These are phyloP conservation scores for Talaromyces albobiverticillius DNA, from an alignment of 2,329 filamentous ascomycete genomes.

Conservation along the genomic window DNA sequence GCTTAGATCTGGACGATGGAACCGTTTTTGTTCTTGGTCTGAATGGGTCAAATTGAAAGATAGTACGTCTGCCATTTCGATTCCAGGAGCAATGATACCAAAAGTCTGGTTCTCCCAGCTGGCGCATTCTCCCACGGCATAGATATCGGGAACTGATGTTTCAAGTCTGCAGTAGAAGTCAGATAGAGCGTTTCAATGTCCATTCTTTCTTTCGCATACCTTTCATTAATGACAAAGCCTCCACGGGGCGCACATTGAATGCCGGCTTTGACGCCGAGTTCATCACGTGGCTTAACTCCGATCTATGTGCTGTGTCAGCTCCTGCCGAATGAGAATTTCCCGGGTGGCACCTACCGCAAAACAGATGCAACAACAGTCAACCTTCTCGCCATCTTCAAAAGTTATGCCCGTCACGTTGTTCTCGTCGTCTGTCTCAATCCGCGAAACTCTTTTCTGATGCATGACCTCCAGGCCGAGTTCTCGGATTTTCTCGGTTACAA, in stretches of 20 bases:
- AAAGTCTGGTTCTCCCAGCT: conserved; percentile 86
- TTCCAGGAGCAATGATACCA: conserved; percentile 81
- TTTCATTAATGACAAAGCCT: conserved; percentile 61
- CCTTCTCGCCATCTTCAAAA: conserved; percentile 76
- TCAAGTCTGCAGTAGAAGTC: conserved; percentile 44
- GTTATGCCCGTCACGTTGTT: conserved; percentile 70
- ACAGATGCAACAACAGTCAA: conserved; percentile 77
- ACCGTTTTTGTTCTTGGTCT: conserved; percentile 64
- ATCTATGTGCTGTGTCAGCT: conserved; percentile 47
- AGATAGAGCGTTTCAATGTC: background rate
- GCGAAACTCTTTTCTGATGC: conserved; percentile 70
- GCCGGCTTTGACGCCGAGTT: conserved; percentile 66
- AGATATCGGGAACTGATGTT: conserved; percentile 71
- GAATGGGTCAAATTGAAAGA: conserved; percentile 87
- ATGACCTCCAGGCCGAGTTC: conserved; percentile 77
- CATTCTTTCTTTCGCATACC: conserved; percentile 16
- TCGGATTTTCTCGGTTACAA: conserved; percentile 79
- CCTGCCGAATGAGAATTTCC: background rate
- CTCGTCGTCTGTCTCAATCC: conserved; percentile 64
- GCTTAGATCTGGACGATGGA: conserved; percentile 81
- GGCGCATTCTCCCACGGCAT: conserved; percentile 87
- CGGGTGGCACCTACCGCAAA: conserved; percentile 59
- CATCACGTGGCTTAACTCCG: conserved; percentile 76
- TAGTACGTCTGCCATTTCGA: conserved; percentile 90
- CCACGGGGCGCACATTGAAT: conserved; percentile 70